Evolutionary conservation across 2,329 filamentous ascomycete species (phyloP).

Genomic region (Magnaporthiopsis incrustans): DNA sequence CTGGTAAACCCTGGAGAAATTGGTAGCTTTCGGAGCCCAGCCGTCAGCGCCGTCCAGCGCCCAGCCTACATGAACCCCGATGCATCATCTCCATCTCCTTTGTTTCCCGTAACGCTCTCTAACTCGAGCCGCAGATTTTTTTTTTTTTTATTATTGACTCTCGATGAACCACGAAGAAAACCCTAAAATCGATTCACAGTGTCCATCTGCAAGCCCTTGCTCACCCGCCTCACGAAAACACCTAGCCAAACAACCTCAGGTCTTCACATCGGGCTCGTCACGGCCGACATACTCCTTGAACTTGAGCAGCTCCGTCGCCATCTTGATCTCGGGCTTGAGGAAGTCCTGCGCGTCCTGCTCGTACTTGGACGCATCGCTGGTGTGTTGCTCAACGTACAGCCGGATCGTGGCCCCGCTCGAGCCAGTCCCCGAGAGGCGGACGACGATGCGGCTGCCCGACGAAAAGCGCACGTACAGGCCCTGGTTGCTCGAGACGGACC

Average conservation of each 20-base stretch:
- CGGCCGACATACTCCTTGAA: conserved; percentile 91
- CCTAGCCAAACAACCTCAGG: conserved; percentile 38
- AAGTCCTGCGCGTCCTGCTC: conserved; percentile 84
- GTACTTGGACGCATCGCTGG: conserved; percentile 70
- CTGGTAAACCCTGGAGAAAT: neutral
- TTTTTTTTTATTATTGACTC: neutral
- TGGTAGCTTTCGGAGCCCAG: neutral
- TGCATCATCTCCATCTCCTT: neutral
- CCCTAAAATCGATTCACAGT: neutral
- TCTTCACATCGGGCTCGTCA: conserved; percentile 94
- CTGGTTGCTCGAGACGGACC: conserved; percentile 91
- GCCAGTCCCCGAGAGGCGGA: conserved; percentile 89
- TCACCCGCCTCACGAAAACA: neutral
- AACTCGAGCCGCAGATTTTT: neutral
- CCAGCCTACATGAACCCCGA: neutral
- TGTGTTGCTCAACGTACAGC: conserved; percentile 95
- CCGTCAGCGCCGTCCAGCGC: neutral
- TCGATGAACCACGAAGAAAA: neutral
- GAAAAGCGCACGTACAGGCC: conserved; percentile 92
- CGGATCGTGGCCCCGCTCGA: conserved; percentile 94
- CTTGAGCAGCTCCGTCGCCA: conserved; percentile 79
- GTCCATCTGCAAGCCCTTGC: neutral
- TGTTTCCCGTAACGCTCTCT: no score
- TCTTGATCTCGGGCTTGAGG: conserved; percentile 79
- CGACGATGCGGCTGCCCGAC: conserved; percentile 89